phyloP scores from a whole-genome alignment of 2,329 filamentous ascomycete genomes.

The Aquanectria penicillioides region DNA sequence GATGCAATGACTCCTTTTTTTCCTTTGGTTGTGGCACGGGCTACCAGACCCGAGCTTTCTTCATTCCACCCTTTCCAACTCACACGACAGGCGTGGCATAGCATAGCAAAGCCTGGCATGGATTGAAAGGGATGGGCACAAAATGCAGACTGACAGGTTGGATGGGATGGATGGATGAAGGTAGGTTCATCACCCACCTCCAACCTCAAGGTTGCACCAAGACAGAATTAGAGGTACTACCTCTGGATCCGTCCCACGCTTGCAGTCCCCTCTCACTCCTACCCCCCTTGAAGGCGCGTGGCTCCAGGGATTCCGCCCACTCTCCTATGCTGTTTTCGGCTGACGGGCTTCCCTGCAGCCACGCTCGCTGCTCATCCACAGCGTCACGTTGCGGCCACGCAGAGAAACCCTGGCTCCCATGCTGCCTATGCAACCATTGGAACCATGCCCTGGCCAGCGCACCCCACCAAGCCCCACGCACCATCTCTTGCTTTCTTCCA shows the following conservation, averaged over 20 bases:
- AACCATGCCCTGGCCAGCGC: conserved; percentile 23
- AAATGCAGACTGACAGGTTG: background rate
- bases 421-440: conserved; percentile 32
- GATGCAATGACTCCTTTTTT: background rate
- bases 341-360: conserved; percentile 38
- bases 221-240: conserved; percentile 17
- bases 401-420: conserved; percentile 34
- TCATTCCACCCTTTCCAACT: background rate
- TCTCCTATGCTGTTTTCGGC: conserved; percentile 40
- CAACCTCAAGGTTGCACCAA: conserved; percentile 14
- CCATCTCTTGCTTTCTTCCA: conserved; percentile 20
- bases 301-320: conserved; percentile 47
- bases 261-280: conserved; percentile 4
- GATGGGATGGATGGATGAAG: conserved; percentile 11
- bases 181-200: conserved; percentile 2
- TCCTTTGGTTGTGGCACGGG: too few relatives aligned
- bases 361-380: conserved; percentile 40
- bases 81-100: background rate
- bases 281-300: conserved; percentile 47
- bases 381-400: conserved; percentile 46
- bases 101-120: background rate
- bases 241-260: conserved; percentile 18
- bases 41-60: too few relatives aligned
- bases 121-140: too few relatives aligned
- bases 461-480: conserved; percentile 34